phyloP scores from a whole-genome alignment of 2,329 filamentous ascomycete species.

The Penicillium sp. region DNA sequence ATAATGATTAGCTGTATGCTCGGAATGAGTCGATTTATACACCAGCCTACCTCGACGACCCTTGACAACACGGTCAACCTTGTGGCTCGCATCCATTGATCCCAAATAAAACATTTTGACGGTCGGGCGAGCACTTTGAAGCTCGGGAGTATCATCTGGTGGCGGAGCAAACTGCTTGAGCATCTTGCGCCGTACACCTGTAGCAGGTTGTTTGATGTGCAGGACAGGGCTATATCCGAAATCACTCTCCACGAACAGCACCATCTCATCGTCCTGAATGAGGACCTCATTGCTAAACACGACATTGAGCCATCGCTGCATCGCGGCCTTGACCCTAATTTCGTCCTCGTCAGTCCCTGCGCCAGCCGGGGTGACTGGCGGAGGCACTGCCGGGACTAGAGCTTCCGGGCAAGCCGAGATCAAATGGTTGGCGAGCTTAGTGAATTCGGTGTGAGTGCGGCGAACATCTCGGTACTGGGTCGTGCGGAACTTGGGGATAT shows the following conservation, averaged over 20 bases:
- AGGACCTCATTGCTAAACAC: constrained; percentile 91
- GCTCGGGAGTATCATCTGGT: constrained; percentile 93
- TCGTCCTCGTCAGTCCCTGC: constrained; percentile 97
- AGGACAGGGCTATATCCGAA: constrained; percentile 97
- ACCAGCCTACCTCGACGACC: constrained; percentile 74
- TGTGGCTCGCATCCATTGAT: constrained; percentile 96
- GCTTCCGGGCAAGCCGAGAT: constrained; percentile 98
- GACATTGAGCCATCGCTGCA: constrained; percentile 95
- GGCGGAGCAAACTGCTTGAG: constrained; percentile 98
- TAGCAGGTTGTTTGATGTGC: constrained; percentile 94
- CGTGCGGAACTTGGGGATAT: constrained; percentile 95
- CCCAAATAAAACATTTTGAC: constrained; percentile 96
- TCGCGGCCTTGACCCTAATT: constrained; percentile 78
- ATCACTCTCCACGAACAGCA: constrained; percentile 98
- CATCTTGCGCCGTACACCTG: constrained; percentile 90
- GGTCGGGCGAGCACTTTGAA: constrained; percentile 83
- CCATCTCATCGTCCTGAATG: constrained; percentile 94
- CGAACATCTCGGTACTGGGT: constrained; percentile 98
- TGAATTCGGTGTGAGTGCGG: constrained; percentile 91
- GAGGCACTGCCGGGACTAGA: constrained; percentile 89
- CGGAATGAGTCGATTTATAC: neutral
- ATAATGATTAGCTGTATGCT: constrained; percentile 10
- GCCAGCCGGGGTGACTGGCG: constrained; percentile 91
- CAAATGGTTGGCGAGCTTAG: constrained; percentile 93
- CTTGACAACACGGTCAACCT: constrained; percentile 93